phyloP scores from a whole-genome alignment of 257 asterid genomes.

The Nicotiana otophora region DNA sequence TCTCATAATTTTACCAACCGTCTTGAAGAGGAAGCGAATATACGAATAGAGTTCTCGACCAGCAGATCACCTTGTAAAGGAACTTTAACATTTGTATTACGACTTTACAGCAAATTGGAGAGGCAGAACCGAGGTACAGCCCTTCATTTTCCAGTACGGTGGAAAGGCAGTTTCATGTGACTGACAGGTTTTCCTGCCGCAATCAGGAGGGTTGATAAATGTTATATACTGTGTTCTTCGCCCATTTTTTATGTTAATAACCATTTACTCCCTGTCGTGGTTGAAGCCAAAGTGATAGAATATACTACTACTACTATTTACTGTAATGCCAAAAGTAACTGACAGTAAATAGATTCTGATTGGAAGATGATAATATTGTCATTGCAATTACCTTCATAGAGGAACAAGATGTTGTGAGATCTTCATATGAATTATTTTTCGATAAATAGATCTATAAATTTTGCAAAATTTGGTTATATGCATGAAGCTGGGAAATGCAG shows the following conservation, averaged over 20 bases:
- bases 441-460: background rate
- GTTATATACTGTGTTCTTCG: background rate
- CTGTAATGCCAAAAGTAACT: background rate
- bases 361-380: background rate
- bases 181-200: background rate
- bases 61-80: background rate
- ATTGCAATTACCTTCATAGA: background rate
- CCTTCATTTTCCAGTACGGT: background rate
- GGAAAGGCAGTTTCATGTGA: background rate
- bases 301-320: background rate
- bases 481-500: background rate
- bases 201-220: background rate
- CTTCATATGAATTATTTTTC: background rate
- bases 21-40: constrained; percentile 69
- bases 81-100: background rate
- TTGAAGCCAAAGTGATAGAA: background rate
- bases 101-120: background rate
- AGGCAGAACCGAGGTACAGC: background rate
- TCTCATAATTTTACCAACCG: constrained; percentile 58
- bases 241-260: background rate
- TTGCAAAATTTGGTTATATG: background rate
- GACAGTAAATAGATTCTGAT: background rate
- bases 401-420: background rate
- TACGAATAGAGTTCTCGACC: constrained; percentile 37
- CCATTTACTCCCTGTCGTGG: background rate